phyloP scores from a whole-genome alignment of 2,329 filamentous ascomycete genomes.

The Colletotrichum sp. region DNA sequence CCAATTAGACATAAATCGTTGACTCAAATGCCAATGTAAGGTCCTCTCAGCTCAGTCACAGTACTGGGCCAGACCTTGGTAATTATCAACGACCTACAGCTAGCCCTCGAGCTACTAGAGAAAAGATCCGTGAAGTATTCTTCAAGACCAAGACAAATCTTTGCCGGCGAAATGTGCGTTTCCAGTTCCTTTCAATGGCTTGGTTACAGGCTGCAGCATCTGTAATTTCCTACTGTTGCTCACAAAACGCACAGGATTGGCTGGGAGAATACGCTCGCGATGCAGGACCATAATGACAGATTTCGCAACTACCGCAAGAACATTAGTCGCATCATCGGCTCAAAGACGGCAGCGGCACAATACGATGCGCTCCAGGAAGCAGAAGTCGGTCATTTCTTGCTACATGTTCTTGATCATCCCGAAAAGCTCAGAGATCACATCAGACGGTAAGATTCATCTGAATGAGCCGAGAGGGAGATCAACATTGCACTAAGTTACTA shows the following conservation, averaged over 20 bases:
- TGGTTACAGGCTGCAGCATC: not conserved
- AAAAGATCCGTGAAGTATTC: constrained; percentile 35
- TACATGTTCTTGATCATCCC: constrained; percentile 43
- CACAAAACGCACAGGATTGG: constrained; percentile 27
- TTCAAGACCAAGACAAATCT: constrained; percentile 34
- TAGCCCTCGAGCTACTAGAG: constrained; percentile 42
- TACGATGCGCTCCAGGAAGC: constrained; percentile 47
- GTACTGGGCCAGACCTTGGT: constrained; percentile 44
- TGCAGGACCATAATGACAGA: constrained; percentile 36
- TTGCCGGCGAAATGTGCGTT: constrained; percentile 40
- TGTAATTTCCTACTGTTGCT: not conserved
- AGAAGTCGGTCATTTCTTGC: constrained; percentile 48
- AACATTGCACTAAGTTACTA: fast-evolving
- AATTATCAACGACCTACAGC: constrained; percentile 40
- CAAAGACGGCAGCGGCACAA: constrained; percentile 38
- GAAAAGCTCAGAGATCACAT: constrained; percentile 44
- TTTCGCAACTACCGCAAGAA: constrained; percentile 49
- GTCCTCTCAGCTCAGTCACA: constrained; percentile 36
- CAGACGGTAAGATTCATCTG: constrained; percentile 36
- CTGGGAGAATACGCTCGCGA: constrained; percentile 40
- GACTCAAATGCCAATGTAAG: not conserved
- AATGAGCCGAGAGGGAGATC: not conserved
- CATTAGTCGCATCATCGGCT: constrained; percentile 48
- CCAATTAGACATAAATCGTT: not conserved
- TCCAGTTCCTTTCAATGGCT: fast-evolving